A percentile compares a stretch with the other conserved stretches of the same genome.
Evolutionary conservation across 352 stramenopile genomes (phyloP).

Genomic region (Globisporangium uncinulatum): DNA sequence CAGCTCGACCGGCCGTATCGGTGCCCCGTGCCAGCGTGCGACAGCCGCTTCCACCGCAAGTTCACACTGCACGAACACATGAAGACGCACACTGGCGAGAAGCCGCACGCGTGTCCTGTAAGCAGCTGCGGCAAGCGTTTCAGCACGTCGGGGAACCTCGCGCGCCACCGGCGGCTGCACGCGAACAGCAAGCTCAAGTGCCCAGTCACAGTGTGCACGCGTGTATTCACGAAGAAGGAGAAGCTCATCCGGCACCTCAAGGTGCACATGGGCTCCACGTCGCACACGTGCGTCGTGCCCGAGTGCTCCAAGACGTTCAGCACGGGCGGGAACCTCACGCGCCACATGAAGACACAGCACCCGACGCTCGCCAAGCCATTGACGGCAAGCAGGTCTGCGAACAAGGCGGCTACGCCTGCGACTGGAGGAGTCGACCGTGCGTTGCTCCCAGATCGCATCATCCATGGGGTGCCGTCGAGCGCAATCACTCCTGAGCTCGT

Average conservation of each 20-base stretch:
- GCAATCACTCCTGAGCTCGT: not conserved
- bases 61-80: conserved; percentile 71
- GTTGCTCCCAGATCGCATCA: conserved; percentile 5
- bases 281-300: conserved; percentile 43
- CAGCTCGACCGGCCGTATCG: conserved; percentile 36
- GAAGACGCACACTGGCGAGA: conserved; percentile 76
- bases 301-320: conserved; percentile 62
- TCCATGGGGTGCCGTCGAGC: not conserved
- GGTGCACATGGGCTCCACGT: conserved; percentile 38
- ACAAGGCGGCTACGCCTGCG: too few species aligned
- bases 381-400: too few species aligned
- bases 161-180: conserved; percentile 62
- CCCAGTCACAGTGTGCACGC: conserved; percentile 34
- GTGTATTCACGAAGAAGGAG: conserved; percentile 41
- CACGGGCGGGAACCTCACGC: conserved; percentile 61
- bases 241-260: conserved; percentile 48
- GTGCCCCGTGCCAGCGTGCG: conserved; percentile 43
- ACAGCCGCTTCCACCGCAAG: conserved; percentile 56
- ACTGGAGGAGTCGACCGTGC: not conserved
- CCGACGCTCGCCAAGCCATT: conserved; percentile 6
- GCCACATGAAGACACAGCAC: conserved; percentile 63
- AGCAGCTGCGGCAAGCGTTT: conserved; percentile 57
- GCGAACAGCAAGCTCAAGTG: conserved; percentile 40
- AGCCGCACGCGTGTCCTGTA: conserved; percentile 56
- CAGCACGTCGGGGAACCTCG: conserved; percentile 66